These are phyloP conservation scores for Fusarium setosum DNA, from an alignment of 2,329 filamentous ascomycete genomes.

Conservation along the genomic window DNA sequence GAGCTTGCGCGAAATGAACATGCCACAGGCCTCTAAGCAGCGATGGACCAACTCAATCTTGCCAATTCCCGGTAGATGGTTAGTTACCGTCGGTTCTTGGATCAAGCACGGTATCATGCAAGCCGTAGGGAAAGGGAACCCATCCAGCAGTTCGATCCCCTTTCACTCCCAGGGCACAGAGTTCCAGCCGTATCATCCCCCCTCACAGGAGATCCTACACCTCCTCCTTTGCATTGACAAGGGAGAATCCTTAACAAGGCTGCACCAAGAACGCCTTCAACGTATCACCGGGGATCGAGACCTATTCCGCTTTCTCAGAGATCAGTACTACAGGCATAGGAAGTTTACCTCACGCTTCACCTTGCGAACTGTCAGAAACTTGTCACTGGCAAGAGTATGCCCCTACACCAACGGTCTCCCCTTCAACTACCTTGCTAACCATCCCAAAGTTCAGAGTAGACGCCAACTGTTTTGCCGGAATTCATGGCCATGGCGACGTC, in stretches of 20 bases:
- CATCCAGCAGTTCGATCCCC: too few species aligned
- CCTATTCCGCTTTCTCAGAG: not conserved
- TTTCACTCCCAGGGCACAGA: not conserved
- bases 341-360: not conserved
- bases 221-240: not conserved
- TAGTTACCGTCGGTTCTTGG: too few species aligned
- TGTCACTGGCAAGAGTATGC: not conserved
- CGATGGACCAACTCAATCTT: too few species aligned
- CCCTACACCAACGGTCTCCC: too few species aligned
- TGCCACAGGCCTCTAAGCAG: too few species aligned
- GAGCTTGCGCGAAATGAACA: too few species aligned
- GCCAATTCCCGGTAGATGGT: too few species aligned
- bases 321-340: not conserved
- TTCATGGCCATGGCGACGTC: not conserved
- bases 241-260: not conserved
- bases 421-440: not conserved
- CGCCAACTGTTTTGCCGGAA: not conserved
- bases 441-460: not conserved
- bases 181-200: not conserved
- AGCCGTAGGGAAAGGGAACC: too few species aligned
- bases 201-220: not conserved
- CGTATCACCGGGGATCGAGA: too few species aligned
- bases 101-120: too few species aligned
- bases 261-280: not conserved
- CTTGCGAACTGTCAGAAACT: not conserved